Percentiles rank a stretch among this genome's conserved stretches.
phyloP scores from a whole-genome alignment of 805 yeast genomes.

The Kuraishia hungarica region DNA sequence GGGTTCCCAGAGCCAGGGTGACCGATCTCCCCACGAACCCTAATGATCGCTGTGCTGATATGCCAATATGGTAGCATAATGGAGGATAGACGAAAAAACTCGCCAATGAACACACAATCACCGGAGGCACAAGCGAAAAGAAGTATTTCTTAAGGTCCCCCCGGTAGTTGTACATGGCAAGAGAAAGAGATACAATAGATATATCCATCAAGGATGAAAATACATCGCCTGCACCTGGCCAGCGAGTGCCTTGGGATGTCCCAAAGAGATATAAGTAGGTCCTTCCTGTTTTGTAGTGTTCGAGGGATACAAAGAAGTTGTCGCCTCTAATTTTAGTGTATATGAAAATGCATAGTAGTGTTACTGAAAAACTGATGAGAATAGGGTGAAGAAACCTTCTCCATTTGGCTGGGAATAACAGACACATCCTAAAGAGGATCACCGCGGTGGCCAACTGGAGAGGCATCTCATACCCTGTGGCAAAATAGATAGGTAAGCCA shows the following conservation, averaged over 20 bases:
- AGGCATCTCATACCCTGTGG: conserved; percentile 47
- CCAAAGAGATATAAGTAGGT: conserved; percentile 54
- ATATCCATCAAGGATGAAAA: conserved; percentile 65
- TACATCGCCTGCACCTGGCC: conserved; percentile 83
- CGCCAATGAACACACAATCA: conserved; percentile 42
- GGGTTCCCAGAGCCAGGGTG: conserved; percentile 74
- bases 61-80: conserved; percentile 55
- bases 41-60: conserved; percentile 48
- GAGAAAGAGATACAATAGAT: conserved; percentile 64
- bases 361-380: conserved; percentile 52
- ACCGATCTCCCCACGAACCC: conserved; percentile 78
- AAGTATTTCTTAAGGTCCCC: conserved; percentile 53
- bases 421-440: conserved; percentile 41
- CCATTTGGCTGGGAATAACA: conserved; percentile 34
- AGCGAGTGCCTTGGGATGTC: conserved; percentile 21
- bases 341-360: conserved; percentile 55
- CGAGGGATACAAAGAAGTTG: conserved; percentile 44
- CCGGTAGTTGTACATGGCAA: conserved; percentile 73
- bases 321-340: conserved; percentile 42
- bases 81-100: conserved; percentile 67
- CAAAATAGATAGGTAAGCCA: conserved; percentile 55
- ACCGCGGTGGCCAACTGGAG: conserved; percentile 57
- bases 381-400: conserved; percentile 63
- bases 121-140: conserved; percentile 50
- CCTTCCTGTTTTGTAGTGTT: conserved; percentile 59